These are phyloP conservation scores for Brassica nigra DNA, from an alignment of 345 rosid species.

Conservation along the genomic window DNA sequence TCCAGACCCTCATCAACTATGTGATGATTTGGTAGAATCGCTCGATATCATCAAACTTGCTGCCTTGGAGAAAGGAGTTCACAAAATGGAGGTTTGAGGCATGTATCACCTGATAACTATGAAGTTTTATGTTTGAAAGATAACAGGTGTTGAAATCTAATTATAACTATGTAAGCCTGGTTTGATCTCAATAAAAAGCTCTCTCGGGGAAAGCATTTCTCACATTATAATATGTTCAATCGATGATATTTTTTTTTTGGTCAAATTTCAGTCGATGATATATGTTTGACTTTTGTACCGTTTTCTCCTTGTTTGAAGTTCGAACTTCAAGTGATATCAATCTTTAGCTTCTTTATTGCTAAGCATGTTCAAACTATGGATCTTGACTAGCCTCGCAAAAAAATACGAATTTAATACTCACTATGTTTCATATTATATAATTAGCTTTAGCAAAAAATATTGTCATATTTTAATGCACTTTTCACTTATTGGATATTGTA, in stretches of 20 bases:
- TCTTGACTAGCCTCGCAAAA: neutral
- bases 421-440: no score
- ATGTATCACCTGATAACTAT: neutral
- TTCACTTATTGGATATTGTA: no score
- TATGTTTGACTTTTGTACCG: neutral
- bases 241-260: no score
- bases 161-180: neutral
- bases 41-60: constrained; percentile 51
- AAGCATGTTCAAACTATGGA: neutral
- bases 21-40: constrained; percentile 56
- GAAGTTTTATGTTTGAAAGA: neutral
- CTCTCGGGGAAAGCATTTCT: neutral
- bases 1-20: constrained; percentile 63
- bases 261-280: no score
- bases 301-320: neutral
- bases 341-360: neutral
- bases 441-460: no score
- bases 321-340: neutral
- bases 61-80: constrained; percentile 18
- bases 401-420: no score
- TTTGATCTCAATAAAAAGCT: neutral
- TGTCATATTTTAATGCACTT: no score
- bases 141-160: neutral
- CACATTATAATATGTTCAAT: neutral
- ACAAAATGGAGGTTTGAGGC: constrained; percentile 12